Conservation (phyloP, 2,329 filamentous ascomycete species). For the Diaporthe citri region DNA sequence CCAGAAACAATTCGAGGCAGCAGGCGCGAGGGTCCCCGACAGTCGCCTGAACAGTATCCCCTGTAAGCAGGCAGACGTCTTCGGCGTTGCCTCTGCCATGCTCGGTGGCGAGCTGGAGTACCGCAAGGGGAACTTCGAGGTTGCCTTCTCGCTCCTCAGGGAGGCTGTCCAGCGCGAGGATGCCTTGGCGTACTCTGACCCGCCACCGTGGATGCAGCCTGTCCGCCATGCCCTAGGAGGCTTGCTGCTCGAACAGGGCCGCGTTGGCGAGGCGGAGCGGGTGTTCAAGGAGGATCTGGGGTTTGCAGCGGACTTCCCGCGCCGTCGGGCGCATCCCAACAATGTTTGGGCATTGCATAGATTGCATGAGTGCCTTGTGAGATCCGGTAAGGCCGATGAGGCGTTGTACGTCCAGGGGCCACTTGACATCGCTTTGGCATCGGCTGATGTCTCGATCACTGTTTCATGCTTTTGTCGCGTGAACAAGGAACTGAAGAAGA, state of each 20-base stretch:
- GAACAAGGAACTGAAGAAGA: neutral
- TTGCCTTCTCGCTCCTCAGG: neutral
- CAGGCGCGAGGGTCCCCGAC: neutral
- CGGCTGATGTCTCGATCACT: neutral
- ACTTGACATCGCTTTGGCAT: neutral
- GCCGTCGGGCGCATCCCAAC: neutral
- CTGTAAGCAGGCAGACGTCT: neutral
- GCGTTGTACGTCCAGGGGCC: neutral
- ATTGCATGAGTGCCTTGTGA: constrained; percentile 3
- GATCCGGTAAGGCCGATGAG: neutral
- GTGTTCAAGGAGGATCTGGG: neutral
- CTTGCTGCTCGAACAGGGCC: neutral
- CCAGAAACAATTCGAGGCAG: neutral
- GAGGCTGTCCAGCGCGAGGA: neutral
- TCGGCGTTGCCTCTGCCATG: neutral
- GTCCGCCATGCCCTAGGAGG: neutral
- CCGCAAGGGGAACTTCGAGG: neutral
- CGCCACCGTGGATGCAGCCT: neutral
- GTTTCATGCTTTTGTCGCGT: neutral
- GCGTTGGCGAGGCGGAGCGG: neutral
- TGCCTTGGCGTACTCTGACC: neutral
- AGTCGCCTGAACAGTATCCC: neutral
- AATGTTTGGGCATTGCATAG: constrained; percentile 7
- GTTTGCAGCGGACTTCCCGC: neutral
- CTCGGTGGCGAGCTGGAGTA: constrained; percentile 5